Conservation (phyloP, 306 rosid species). For the Sesbania bispinosa region DNA sequence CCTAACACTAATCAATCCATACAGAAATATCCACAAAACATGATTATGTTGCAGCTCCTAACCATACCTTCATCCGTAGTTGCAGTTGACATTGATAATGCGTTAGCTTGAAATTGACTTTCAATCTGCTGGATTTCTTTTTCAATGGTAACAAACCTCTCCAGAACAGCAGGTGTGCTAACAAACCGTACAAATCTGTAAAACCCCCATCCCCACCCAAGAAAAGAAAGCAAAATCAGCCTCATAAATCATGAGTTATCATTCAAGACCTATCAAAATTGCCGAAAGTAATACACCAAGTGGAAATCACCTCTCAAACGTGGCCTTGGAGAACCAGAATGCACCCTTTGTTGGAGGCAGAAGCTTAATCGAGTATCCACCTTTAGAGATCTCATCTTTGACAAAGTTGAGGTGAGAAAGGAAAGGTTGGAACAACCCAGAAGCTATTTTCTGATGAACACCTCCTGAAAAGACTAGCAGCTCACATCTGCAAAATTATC, state of each 20-base stretch:
- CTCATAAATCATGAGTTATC: no score
- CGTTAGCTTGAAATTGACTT: constrained; percentile 46
- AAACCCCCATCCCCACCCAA: neutral
- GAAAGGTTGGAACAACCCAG: constrained; percentile 64
- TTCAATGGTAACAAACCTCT: constrained; percentile 63
- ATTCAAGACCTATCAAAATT: no score
- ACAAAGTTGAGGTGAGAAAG: constrained; percentile 51
- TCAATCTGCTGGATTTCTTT: constrained; percentile 61
- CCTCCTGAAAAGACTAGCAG: constrained; percentile 49
- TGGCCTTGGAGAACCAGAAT: constrained; percentile 57
- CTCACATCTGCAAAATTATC: constrained; percentile 41
- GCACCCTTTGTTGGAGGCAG: constrained; percentile 42
- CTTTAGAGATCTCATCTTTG: constrained; percentile 65
- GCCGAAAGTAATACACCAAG: neutral
- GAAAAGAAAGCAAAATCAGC: no score
- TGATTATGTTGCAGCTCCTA: constrained; percentile 3
- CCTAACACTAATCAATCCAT: neutral
- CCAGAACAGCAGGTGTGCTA: constrained; percentile 67
- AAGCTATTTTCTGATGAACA: constrained; percentile 52
- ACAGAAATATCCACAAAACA: constrained; percentile 16
- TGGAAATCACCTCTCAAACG: constrained; percentile 51
- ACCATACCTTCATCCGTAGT: constrained; percentile 36
- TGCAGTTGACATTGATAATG: constrained; percentile 28
- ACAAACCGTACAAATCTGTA: constrained; percentile 70
- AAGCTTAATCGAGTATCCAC: constrained; percentile 65